Percentiles rank a stretch among this genome's conserved stretches.
These are phyloP conservation scores for Astrothelium subdiscretum DNA, from an alignment of 495 filamentous ascomycete species.

Conservation along the genomic window DNA sequence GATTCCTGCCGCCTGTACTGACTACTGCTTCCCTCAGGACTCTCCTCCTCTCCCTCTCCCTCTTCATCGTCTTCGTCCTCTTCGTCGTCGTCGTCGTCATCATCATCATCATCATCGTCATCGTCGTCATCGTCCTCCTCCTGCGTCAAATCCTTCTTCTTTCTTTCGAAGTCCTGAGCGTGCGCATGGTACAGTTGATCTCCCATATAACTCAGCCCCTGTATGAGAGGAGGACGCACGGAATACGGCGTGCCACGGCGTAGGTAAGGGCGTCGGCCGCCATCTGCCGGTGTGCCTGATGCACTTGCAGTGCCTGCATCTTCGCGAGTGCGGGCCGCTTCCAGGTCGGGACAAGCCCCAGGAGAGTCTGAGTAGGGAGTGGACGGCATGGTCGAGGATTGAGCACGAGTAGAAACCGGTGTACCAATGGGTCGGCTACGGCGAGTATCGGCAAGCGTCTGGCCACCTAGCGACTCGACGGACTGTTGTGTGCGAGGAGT, in stretches of 20 bases:
- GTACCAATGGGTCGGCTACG: neutral
- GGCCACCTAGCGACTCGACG: neutral
- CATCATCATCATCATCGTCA: neutral
- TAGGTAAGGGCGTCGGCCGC: constrained; percentile 4
- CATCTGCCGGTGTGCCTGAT: neutral
- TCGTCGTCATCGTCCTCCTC: constrained; percentile 7
- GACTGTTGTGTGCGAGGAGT: neutral
- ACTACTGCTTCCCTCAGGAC: neutral
- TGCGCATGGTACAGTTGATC: constrained; percentile 62
- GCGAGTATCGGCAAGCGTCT: neutral
- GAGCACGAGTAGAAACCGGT: neutral
- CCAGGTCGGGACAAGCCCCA: constrained; percentile 7
- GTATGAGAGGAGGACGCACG: constrained; percentile 8
- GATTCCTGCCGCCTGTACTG: too few species aligned
- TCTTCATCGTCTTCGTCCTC: constrained; percentile 10
- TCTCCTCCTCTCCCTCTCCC: neutral
- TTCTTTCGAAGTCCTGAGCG: constrained; percentile 77
- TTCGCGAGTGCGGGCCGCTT: constrained; percentile 6
- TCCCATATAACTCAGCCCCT: constrained; percentile 37
- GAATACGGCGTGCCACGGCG: neutral
- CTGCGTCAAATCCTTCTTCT: constrained; percentile 39
- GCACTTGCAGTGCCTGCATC: constrained; percentile 1
- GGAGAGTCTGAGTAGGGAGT: neutral
- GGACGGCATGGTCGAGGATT: neutral
- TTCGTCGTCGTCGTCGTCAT: constrained; percentile 26